These are phyloP conservation scores for Rhizopus delemar DNA, from an alignment of 371 early-diverging fungal species.

Conservation along the genomic window DNA sequence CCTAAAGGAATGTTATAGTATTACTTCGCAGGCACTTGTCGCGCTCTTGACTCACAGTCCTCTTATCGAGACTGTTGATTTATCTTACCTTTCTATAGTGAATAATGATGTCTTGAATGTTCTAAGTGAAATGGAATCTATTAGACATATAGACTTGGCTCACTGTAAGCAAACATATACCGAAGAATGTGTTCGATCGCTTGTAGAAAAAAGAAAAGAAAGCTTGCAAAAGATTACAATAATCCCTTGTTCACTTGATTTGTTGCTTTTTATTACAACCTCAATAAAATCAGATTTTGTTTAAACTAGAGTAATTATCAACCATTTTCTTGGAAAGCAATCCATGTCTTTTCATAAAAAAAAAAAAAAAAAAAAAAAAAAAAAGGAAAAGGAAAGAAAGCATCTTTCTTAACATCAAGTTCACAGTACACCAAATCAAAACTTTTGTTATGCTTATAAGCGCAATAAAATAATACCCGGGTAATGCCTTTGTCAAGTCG, in stretches of 20 bases:
- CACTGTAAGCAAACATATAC: neutral
- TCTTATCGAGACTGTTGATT: constrained; percentile 12
- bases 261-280: constrained; percentile 6
- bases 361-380: too few relatives aligned
- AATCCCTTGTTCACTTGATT: constrained; percentile 4
- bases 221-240: constrained; percentile 11
- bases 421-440: too few relatives aligned
- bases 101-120: constrained; percentile 11
- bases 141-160: neutral
- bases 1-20: constrained; percentile 17
- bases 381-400: too few relatives aligned
- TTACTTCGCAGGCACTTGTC: constrained; percentile 7
- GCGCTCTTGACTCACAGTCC: constrained; percentile 8
- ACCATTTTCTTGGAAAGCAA: too few relatives aligned
- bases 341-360: too few relatives aligned
- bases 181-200: neutral
- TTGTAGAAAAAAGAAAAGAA: neutral
- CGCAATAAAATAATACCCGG: too few relatives aligned
- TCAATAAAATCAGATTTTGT: constrained; percentile 18
- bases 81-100: constrained; percentile 6
- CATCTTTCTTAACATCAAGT: too few relatives aligned
- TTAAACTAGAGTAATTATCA: neutral
- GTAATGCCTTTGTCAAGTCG: too few relatives aligned
- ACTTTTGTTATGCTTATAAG: too few relatives aligned
- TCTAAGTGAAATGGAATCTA: neutral